Conservation (phyloP, 805 yeast genomes). For the Wickerhamomyces hampshirensis region DNA sequence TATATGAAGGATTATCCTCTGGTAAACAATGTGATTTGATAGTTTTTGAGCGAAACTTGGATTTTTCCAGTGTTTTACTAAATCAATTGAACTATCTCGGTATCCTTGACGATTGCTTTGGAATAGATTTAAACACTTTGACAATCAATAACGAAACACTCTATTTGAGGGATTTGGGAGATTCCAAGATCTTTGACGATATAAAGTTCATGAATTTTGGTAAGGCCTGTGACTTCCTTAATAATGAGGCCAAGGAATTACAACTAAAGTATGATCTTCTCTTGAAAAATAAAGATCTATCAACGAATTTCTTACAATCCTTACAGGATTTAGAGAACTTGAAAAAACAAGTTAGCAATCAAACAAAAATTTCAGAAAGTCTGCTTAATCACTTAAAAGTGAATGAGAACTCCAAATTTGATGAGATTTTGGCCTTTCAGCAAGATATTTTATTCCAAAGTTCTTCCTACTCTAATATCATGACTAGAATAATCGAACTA, state of each 20-base stretch:
- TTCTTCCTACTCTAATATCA: slow-evolving; percentile 32
- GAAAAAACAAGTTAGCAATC: slow-evolving; percentile 66
- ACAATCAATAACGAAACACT: slow-evolving; percentile 21
- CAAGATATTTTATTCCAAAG: slow-evolving; percentile 63
- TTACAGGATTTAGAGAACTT: slow-evolving; percentile 60
- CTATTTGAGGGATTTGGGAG: slow-evolving; percentile 9
- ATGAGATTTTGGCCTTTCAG: slow-evolving; percentile 52
- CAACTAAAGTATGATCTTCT: slow-evolving; percentile 60
- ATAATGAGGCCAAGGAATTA: slow-evolving; percentile 62
- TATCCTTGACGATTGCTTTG: slow-evolving; percentile 66
- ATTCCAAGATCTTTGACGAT: slow-evolving; percentile 22
- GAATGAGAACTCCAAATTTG: slow-evolving; percentile 28
- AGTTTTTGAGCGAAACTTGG: slow-evolving; percentile 75
- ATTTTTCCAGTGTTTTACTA: slow-evolving; percentile 63
- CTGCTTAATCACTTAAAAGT: slow-evolving; percentile 32
- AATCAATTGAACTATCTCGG: slow-evolving; percentile 83
- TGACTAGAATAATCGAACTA: slow-evolving; percentile 41
- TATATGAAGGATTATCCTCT: slow-evolving; percentile 32
- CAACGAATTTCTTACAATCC: slow-evolving; percentile 63
- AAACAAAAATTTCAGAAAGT: slow-evolving; percentile 72
- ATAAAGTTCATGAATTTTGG: slow-evolving; percentile 66
- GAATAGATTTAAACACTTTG: slow-evolving; percentile 38
- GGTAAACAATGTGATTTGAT: slow-evolving; percentile 62
- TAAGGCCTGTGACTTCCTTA: slow-evolving; percentile 68
- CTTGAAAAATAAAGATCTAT: slow-evolving; percentile 22